Conservation (phyloP, 768 basidiomycete species). For the Mycena leptocephala region DNA sequence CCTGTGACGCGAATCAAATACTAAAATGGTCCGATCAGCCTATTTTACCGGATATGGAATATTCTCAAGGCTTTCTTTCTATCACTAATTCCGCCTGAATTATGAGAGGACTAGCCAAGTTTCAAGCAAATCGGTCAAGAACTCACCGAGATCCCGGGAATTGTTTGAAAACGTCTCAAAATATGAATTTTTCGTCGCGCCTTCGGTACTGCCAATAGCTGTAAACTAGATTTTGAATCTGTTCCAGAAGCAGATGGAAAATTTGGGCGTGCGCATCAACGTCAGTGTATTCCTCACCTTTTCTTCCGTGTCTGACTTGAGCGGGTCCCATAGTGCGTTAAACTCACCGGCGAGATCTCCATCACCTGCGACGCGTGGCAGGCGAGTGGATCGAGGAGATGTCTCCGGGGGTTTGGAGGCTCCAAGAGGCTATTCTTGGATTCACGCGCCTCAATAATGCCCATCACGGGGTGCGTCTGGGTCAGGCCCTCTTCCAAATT, state of each 20-base stretch:
- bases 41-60: no score
- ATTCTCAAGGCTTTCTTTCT: no score
- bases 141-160: no score
- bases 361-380: constrained; percentile 60
- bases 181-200: no score
- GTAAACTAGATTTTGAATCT: constrained; percentile 46
- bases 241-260: constrained; percentile 32
- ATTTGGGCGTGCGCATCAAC: not conserved
- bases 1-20: no score
- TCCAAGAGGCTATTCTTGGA: constrained; percentile 49
- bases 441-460: constrained; percentile 52
- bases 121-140: no score
- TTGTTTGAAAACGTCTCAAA: no score
- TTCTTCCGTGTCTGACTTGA: not conserved
- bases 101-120: no score
- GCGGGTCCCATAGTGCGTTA: constrained; percentile 14
- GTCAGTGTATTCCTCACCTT: not conserved
- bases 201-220: no score
- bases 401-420: constrained; percentile 40
- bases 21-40: no score
- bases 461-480: constrained; percentile 50
- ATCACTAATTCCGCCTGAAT: no score
- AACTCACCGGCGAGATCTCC: constrained; percentile 41
- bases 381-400: constrained; percentile 56
- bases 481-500: constrained; percentile 52